Evolutionary conservation across 2,329 filamentous ascomycete genomes (phyloP).

Genomic region (Colletotrichum eleusines): DNA sequence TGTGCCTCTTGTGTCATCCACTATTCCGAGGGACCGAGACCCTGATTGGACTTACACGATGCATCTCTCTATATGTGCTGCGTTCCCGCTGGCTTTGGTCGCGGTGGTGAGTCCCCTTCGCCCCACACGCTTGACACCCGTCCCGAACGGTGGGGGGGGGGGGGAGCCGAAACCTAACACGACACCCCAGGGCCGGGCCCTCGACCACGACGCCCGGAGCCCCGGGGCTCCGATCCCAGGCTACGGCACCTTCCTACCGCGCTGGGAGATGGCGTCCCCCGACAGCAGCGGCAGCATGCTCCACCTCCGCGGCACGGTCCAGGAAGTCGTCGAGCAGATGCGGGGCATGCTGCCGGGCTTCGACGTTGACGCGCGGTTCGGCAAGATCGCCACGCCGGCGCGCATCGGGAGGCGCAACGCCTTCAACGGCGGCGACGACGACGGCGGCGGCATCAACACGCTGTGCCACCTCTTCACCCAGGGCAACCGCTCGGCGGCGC

Average conservation of each 20-base stretch:
- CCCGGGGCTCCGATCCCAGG: conserved; percentile 13
- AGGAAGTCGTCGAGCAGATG: conserved; percentile 16
- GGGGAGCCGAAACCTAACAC: not conserved
- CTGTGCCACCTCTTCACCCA: conserved; percentile 30
- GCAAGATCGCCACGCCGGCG: not conserved
- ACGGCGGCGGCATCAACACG: not conserved
- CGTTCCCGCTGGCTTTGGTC: not conserved
- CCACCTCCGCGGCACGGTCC: conserved; percentile 14
- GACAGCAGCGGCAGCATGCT: conserved; percentile 22
- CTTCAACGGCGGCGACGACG: not conserved
- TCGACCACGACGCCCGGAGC: not conserved
- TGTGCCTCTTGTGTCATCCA: not conserved
- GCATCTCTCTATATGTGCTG: not conserved
- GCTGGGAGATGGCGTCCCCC: conserved; percentile 15
- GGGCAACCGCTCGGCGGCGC: conserved; percentile 21
- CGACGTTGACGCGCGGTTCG: not conserved
- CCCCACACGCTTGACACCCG: no score
- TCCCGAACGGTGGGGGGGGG: no score
- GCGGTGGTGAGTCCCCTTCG: not conserved
- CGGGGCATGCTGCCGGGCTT: not conserved
- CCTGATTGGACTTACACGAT: not conserved
- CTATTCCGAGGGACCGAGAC: no score
- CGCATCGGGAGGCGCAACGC: conserved; percentile 1
- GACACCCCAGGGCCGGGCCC: not conserved
- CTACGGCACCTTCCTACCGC: conserved; percentile 10